Evolutionary conservation across 495 filamentous ascomycete genomes (phyloP).

Genomic region (Niebla homalea): DNA sequence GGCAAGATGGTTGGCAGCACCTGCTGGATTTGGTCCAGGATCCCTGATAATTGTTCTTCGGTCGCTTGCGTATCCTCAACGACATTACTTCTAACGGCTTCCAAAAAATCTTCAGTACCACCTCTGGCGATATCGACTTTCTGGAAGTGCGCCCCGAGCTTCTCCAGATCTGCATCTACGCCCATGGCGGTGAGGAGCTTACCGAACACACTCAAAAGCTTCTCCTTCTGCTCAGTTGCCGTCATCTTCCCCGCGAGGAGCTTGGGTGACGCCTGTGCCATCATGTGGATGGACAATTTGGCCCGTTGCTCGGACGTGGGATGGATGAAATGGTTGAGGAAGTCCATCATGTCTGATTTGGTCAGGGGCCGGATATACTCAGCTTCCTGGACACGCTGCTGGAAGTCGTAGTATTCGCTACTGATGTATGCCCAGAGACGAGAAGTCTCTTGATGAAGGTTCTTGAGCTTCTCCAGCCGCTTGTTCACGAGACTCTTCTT

Average conservation of each 20-base stretch:
- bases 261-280: conserved; percentile 48
- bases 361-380: conserved; percentile 57
- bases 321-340: conserved; percentile 64
- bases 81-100: conserved; percentile 37
- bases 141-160: conserved; percentile 32
- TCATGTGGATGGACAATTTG: conserved; percentile 71
- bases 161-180: conserved; percentile 30
- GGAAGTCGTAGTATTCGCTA: conserved; percentile 81
- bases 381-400: conserved; percentile 66
- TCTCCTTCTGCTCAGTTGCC: conserved; percentile 38
- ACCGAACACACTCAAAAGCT: conserved; percentile 34
- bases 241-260: conserved; percentile 23
- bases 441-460: conserved; percentile 68
- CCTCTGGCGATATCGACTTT: conserved; percentile 32
- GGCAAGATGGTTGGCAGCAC: conserved; percentile 27
- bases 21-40: conserved; percentile 33
- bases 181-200: conserved; percentile 41
- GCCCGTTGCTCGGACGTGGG: conserved; percentile 60
- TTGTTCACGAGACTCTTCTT: conserved; percentile 83
- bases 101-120: conserved; percentile 30
- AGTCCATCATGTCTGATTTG: conserved; percentile 66
- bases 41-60: conserved; percentile 27
- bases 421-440: conserved; percentile 77
- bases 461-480: conserved; percentile 84
- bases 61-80: conserved; percentile 31